These are phyloP conservation scores for Chionographis japonica DNA, from an alignment of 106 monocot genomes.

Conservation along the genomic window DNA sequence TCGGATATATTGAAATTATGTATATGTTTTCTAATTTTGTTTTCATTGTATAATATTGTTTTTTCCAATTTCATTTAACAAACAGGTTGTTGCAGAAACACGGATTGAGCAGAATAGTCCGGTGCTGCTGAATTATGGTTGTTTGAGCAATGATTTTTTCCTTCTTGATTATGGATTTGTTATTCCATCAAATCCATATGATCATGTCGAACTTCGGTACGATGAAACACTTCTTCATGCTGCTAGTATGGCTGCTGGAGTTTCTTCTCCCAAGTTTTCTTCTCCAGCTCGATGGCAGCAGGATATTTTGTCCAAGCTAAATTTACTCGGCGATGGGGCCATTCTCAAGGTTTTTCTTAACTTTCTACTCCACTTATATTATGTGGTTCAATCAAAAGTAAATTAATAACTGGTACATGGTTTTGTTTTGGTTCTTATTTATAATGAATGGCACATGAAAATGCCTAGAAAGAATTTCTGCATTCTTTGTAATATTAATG, in stretches of 20 bases:
- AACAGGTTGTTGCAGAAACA: slow-evolving; percentile 67
- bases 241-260: slow-evolving; percentile 76
- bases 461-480: too few relatives aligned
- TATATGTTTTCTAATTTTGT: not conserved
- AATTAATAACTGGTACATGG: not conserved
- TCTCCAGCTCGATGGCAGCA: slow-evolving; percentile 83
- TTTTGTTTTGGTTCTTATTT: too few relatives aligned
- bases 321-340: slow-evolving; percentile 67
- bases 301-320: slow-evolving; percentile 66
- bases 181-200: slow-evolving; percentile 70
- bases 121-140: slow-evolving; percentile 81
- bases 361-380: not conserved
- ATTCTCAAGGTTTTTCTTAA: slow-evolving; percentile 51
- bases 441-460: too few relatives aligned
- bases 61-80: not conserved
- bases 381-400: not conserved
- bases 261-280: slow-evolving; percentile 67
- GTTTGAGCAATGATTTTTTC: slow-evolving; percentile 84
- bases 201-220: slow-evolving; percentile 72
- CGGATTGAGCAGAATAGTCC: slow-evolving; percentile 49
- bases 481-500: too few relatives aligned
- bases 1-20: too few relatives aligned
- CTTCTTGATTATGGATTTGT: slow-evolving; percentile 99
- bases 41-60: not conserved
- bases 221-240: slow-evolving; percentile 85